Evolutionary conservation across 129 eudicot genomes (phyloP).

Genomic region (Centrapalus pauciflorus): DNA sequence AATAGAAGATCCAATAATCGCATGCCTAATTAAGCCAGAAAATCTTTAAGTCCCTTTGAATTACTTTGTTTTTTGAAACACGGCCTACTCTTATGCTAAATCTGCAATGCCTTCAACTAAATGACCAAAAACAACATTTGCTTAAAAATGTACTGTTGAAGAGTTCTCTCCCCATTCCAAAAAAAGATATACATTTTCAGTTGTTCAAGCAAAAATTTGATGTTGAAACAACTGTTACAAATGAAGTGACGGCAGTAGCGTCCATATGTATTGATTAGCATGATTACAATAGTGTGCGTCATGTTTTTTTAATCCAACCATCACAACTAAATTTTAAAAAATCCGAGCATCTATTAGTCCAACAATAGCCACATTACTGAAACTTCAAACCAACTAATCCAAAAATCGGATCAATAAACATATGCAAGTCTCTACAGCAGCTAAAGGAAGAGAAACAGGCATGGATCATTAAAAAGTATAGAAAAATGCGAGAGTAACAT

Average conservation of each 20-base stretch:
- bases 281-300: neutral
- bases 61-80: too few relatives aligned
- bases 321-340: neutral
- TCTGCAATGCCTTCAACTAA: neutral
- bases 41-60: neutral
- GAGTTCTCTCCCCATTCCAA: neutral
- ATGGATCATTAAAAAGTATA: neutral
- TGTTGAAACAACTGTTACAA: neutral
- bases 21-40: neutral
- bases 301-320: too few relatives aligned
- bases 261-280: neutral
- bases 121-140: neutral
- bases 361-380: constrained; percentile 1
- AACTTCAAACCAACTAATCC: neutral
- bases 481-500: neutral
- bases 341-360: neutral
- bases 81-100: neutral
- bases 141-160: neutral
- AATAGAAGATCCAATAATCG: neutral
- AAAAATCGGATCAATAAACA: constrained; percentile 7
- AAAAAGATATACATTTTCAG: neutral
- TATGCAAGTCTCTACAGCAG: neutral
- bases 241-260: neutral
- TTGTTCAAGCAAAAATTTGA: neutral
- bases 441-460: constrained; percentile 7